Percentiles rank a stretch among this genome's conserved stretches.
Conservation (phyloP, 768 basidiomycete species). For the Pleurotus tuoliensis region DNA sequence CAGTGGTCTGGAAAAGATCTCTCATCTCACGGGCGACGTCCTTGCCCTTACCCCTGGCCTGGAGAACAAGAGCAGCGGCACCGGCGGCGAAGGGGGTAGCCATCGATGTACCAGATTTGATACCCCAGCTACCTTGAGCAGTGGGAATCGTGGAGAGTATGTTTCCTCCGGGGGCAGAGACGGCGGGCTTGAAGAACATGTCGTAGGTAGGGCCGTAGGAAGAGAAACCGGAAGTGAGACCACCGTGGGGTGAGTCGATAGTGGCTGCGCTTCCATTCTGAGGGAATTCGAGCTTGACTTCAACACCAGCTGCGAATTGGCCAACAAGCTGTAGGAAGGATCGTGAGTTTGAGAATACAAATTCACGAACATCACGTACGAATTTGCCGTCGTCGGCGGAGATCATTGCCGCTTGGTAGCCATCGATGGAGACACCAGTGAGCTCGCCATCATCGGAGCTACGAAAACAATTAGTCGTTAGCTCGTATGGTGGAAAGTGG, state of each 20-base stretch:
- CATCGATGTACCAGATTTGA: constrained; percentile 45
- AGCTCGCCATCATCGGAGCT: constrained; percentile 42
- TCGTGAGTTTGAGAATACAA: constrained; percentile 1
- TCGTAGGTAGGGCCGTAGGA: constrained; percentile 61
- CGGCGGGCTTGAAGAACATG: constrained; percentile 50
- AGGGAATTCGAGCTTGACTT: constrained; percentile 44
- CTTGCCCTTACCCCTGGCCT: constrained; percentile 31
- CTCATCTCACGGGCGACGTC: constrained; percentile 22
- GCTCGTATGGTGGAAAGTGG: not conserved
- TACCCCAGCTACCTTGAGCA: constrained; percentile 33
- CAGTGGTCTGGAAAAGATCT: constrained; percentile 43
- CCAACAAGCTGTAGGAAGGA: constrained; percentile 36
- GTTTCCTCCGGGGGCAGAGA: constrained; percentile 51
- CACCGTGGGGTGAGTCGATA: constrained; percentile 49
- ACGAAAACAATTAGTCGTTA: not conserved
- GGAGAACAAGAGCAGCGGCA: constrained; percentile 37
- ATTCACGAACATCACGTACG: constrained; percentile 27
- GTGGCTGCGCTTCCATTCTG: constrained; percentile 37
- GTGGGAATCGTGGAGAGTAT: constrained; percentile 44
- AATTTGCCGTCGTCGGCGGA: constrained; percentile 52
- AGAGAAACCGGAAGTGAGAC: constrained; percentile 53
- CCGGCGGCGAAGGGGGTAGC: constrained; percentile 45
- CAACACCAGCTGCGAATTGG: constrained; percentile 40
- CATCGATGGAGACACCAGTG: constrained; percentile 36
- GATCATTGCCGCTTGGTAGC: constrained; percentile 47